These are phyloP conservation scores for Candida dajiaensis DNA, from an alignment of 805 yeast genomes.

Conservation along the genomic window DNA sequence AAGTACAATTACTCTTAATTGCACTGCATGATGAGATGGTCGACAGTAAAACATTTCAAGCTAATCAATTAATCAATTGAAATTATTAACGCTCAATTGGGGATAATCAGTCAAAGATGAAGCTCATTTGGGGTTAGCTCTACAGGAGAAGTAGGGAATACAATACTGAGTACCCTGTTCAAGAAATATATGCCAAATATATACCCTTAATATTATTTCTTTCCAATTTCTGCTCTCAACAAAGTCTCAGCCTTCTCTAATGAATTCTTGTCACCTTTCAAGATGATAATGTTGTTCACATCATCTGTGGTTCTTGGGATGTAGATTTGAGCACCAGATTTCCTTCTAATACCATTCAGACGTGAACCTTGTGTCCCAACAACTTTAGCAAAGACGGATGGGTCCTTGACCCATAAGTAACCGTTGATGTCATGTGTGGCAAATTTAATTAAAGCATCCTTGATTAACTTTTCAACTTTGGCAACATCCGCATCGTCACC, in stretches of 20 bases:
- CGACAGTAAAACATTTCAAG: no score
- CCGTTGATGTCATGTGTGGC: constrained; percentile 43
- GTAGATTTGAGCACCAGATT: constrained; percentile 50
- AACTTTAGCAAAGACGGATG: constrained; percentile 49
- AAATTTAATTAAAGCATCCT: constrained; percentile 43
- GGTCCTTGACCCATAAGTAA: constrained; percentile 54
- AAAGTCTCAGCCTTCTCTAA: constrained; percentile 43
- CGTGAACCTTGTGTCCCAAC: constrained; percentile 76
- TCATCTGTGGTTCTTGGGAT: constrained; percentile 58
- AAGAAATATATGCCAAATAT: not conserved
- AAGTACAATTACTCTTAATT: no score
- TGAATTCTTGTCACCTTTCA: constrained; percentile 55
- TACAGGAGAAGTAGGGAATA: no score
- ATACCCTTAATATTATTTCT: constrained; percentile 1
- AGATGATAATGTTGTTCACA: constrained; percentile 45
- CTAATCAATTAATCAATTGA: no score
- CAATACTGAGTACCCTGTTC: not conserved
- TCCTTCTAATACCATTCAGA: constrained; percentile 53
- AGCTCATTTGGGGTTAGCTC: no score
- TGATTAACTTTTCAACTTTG: constrained; percentile 47
- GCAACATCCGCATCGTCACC: constrained; percentile 45
- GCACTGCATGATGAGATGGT: no score
- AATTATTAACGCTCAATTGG: no score
- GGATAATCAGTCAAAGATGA: no score
- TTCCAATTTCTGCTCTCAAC: constrained; percentile 21